Base-by-base conservation (phyloP, 2,329 filamentous ascomycete genomes). In the Epichloe elymi region DNA sequence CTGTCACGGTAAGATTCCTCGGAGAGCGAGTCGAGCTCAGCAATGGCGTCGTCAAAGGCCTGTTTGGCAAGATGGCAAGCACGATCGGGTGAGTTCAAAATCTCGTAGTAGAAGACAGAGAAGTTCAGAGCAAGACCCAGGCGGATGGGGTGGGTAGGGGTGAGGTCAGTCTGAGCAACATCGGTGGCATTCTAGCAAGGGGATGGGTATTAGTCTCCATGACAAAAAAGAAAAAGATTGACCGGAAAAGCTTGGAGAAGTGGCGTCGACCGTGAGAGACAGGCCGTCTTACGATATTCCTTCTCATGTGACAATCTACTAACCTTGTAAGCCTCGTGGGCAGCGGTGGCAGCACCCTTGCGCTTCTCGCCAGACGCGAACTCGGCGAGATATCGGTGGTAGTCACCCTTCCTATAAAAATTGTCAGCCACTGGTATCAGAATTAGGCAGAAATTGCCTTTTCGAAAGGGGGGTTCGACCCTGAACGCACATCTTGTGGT, bases 91-190 rank as follows among this genome's bases (percentile, higher is more conserved):
- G 90, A 94, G 85, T 96, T 97, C 68, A 96, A 79, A 70, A 96
- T 96, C 81, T 96, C 93, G 74, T 96, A 95, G 83, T 95, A 95
- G 80, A 96, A 96, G 65, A 96, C 91, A 58, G 90, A 96, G 83
- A 97, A 96, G 85, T 96, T 97, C 63, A 97, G 83, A 61, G 91
- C 91, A 65, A 97, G 85, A 71, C 91, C 91, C 59, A 97, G 88
- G 66, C 91, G 90, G 76, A 97, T 97, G 64, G 91, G 91, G 80
- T 97, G 91, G 56, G 93, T 97, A 57, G 91, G 91, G 57, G 91
- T 91, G 63, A 97, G 85, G 74, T 97, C 91, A 60, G 88, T 95
- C 79, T 96, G 91, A 63, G 93, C 93, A 66, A 97, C 91, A 66
- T 96, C 91, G 76, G 91, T 97, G 63, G 91, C 91, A 73, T 87